Evolutionary conservation across 768 basidiomycete species (phyloP).

Genomic region (Boletellus ananas): DNA sequence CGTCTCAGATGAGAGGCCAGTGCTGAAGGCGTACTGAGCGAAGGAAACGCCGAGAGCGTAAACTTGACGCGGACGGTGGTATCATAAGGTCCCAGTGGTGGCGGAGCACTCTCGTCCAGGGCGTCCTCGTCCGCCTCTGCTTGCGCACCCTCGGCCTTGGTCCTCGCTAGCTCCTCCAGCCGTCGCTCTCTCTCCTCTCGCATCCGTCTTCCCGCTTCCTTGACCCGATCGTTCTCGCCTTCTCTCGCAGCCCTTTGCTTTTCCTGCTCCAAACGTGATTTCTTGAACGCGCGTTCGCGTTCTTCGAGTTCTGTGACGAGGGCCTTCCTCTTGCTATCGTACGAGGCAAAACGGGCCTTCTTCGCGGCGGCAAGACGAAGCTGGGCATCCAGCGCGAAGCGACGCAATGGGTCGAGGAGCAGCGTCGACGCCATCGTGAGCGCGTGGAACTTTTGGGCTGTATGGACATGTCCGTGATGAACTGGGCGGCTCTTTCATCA

Average conservation of each 20-base stretch:
- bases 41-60: slow-evolving; percentile 48
- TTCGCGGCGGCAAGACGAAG: slow-evolving; percentile 67
- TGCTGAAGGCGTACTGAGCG: slow-evolving; percentile 18
- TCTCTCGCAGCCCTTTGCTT: slow-evolving; percentile 51
- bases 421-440: slow-evolving; percentile 79
- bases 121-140: slow-evolving; percentile 30
- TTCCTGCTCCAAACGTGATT: slow-evolving; percentile 58
- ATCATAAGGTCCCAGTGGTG: slow-evolving; percentile 61
- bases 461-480: neutral
- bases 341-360: slow-evolving; percentile 63
- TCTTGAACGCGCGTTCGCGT: slow-evolving; percentile 74
- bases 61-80: slow-evolving; percentile 77
- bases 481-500: neutral
- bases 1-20: slow-evolving; percentile 43
- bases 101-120: slow-evolving; percentile 49
- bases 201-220: slow-evolving; percentile 66
- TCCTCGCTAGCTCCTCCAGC: slow-evolving; percentile 40
- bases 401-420: slow-evolving; percentile 73
- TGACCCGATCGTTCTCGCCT: slow-evolving; percentile 67
- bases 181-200: slow-evolving; percentile 64
- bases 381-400: slow-evolving; percentile 77
- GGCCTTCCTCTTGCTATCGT: slow-evolving; percentile 68
- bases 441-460: slow-evolving; percentile 79
- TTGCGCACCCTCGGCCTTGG: slow-evolving; percentile 26
- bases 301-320: slow-evolving; percentile 78